phyloP scores from a whole-genome alignment of 495 filamentous ascomycete genomes.

The Penicillium crystallinum region DNA sequence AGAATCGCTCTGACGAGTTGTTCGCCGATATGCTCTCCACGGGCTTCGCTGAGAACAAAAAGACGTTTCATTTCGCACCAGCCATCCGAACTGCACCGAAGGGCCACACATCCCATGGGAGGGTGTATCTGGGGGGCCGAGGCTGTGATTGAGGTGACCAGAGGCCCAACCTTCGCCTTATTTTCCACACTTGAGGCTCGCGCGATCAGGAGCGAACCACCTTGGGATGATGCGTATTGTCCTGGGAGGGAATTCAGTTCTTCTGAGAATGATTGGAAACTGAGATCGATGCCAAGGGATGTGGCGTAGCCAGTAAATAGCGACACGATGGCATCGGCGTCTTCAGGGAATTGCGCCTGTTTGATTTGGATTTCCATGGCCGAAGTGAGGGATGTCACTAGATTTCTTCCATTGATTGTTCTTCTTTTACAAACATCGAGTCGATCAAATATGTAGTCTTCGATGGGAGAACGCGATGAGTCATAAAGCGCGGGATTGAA shows the following conservation, averaged over 20 bases:
- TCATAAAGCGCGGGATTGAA: background rate
- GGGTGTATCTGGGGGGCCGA: background rate
- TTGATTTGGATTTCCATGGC: slow-evolving; percentile 23
- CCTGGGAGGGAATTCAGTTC: slow-evolving; percentile 52
- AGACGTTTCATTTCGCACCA: slow-evolving; percentile 60
- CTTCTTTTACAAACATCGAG: no score
- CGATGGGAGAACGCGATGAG: background rate
- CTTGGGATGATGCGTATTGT: slow-evolving; percentile 41
- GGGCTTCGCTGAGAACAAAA: slow-evolving; percentile 41
- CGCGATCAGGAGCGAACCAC: slow-evolving; percentile 47
- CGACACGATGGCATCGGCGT: slow-evolving; percentile 25
- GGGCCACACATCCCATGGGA: slow-evolving; percentile 49
- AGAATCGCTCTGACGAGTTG: slow-evolving; percentile 41
- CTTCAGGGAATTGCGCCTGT: slow-evolving; percentile 28
- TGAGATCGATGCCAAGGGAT: slow-evolving; percentile 50
- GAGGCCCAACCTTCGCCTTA: no score
- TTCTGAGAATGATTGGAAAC: slow-evolving; percentile 50
- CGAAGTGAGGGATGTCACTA: no score
- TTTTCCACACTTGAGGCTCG: no score
- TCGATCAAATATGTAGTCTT: no score
- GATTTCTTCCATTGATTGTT: no score
- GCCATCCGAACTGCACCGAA: slow-evolving; percentile 9
- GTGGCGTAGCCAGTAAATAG: slow-evolving; percentile 52
- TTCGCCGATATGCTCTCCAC: slow-evolving; percentile 46
- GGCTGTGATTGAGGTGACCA: background rate